Conservation (phyloP, 768 basidiomycete species). For the Coprinopsis sp. region DNA sequence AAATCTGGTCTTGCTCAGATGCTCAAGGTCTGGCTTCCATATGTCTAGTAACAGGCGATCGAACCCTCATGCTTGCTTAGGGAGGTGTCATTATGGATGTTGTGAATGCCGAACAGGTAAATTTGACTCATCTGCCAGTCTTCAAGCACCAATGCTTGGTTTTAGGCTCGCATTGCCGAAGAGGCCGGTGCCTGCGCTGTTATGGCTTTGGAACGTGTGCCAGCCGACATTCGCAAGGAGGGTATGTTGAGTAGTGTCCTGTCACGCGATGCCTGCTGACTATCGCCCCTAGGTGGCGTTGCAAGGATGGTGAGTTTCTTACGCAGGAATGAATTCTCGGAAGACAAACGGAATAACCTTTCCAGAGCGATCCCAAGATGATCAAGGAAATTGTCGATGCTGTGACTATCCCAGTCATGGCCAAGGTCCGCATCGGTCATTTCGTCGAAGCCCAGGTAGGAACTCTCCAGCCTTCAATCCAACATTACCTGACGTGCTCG, state of each 20-base stretch:
- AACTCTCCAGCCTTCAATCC: background rate
- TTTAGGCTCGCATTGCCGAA: constrained; percentile 90
- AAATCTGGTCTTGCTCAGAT: constrained; percentile 95
- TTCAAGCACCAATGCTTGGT: constrained; percentile 13
- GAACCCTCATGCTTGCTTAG: constrained; percentile 33
- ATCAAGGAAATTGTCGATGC: constrained; percentile 95
- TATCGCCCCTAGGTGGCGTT: constrained; percentile 59
- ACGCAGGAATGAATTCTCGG: background rate
- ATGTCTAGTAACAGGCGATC: too few relatives aligned
- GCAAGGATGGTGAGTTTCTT: constrained; percentile 78
- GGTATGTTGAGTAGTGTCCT: constrained; percentile 28
- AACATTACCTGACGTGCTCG: constrained; percentile 4
- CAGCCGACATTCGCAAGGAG: constrained; percentile 87
- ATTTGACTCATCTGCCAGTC: constrained; percentile 11
- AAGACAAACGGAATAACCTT: constrained; percentile 10
- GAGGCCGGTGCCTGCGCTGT: constrained; percentile 97
- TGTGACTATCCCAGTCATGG: constrained; percentile 97
- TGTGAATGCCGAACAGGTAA: constrained; percentile 61
- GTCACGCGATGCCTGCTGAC: constrained; percentile 1
- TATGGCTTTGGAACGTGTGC: constrained; percentile 94
- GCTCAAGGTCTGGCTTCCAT: constrained; percentile 62
- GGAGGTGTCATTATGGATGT: constrained; percentile 97
- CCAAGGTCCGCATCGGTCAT: constrained; percentile 94
- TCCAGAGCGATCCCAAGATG: constrained; percentile 87
- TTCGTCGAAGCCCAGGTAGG: constrained; percentile 91